A percentile compares a stretch with the other conserved stretches of the same genome.
Conservation (phyloP, 345 rosid species). For the Aegle marmelos region DNA sequence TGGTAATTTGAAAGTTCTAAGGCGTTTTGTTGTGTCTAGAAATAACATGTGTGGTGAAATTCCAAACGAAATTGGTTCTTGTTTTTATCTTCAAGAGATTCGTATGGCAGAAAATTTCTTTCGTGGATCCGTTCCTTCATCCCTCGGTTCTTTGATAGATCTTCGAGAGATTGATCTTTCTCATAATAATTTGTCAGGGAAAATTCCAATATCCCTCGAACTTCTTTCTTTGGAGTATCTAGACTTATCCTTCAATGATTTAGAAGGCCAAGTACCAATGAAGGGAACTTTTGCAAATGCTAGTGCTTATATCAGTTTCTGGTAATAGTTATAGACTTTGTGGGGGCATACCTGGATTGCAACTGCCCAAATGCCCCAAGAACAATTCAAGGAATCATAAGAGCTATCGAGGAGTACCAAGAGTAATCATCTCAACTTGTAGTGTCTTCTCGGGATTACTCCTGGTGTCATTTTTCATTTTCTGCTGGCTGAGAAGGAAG, state of each 20-base stretch:
- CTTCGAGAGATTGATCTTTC: neutral
- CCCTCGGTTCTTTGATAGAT: neutral
- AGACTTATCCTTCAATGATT: neutral
- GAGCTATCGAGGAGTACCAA: neutral
- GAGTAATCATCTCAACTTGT: neutral
- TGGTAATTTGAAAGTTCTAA: neutral
- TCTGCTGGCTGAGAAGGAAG: neutral
- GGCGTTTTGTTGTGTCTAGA: neutral
- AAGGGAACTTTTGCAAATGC: neutral
- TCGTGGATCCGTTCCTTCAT: neutral
- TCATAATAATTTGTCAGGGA: neutral
- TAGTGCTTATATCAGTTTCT: neutral
- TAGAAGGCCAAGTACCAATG: neutral
- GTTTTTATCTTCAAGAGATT: neutral
- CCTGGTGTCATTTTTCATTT: neutral
- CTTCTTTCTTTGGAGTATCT: neutral
- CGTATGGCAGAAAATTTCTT: neutral
- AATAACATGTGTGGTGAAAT: neutral
- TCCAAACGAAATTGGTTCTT: conserved; percentile 1
- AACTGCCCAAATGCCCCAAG: neutral
- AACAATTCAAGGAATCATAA: neutral
- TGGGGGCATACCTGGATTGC: neutral
- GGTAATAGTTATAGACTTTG: neutral
- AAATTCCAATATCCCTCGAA: neutral
- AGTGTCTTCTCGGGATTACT: neutral